These are phyloP conservation scores for Bryum argenteum DNA, from an alignment of 225 moss, liverwort and hornwort genomes.

Conservation along the genomic window DNA sequence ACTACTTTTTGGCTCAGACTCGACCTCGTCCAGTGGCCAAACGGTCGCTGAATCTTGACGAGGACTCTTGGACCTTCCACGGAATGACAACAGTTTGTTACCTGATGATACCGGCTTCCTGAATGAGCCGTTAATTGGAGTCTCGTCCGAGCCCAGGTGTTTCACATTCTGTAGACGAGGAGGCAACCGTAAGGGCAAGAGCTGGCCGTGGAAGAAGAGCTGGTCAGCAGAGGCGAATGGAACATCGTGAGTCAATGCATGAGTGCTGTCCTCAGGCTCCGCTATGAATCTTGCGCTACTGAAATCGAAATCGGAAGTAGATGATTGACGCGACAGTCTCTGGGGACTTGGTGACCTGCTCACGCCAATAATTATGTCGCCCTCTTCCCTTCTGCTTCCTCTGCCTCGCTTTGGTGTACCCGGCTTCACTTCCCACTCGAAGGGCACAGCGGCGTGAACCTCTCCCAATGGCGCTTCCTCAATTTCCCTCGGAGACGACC, in stretches of 20 bases:
- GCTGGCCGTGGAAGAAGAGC: conserved; percentile 61
- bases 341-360: conserved; percentile 36
- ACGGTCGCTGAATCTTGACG: conserved; percentile 19
- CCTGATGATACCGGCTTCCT: conserved; percentile 31
- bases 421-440: conserved; percentile 57
- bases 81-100: conserved; percentile 37
- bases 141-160: conserved; percentile 27
- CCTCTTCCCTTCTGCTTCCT: conserved; percentile 18
- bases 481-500: conserved; percentile 27
- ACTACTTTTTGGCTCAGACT: conserved; percentile 2
- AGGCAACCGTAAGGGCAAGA: conserved; percentile 57
- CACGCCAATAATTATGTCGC: conserved; percentile 14
- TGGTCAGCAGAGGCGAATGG: conserved; percentile 53
- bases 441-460: conserved; percentile 60
- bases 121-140: conserved; percentile 34
- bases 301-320: conserved; percentile 53
- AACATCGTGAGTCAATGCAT: conserved; percentile 26
- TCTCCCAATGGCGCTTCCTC: conserved; percentile 60
- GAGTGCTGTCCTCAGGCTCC: conserved; percentile 22
- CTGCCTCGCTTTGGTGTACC: conserved; percentile 52
- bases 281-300: conserved; percentile 40
- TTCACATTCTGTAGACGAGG: conserved; percentile 61
- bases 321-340: conserved; percentile 41
- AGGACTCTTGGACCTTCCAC: conserved; percentile 50
- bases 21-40: conserved; percentile 28